Evolutionary conservation across 345 rosid genomes (phyloP), one percentile per base, ranked within the genome.

Genomic region (Crucihimalaya himalaica): DNA sequence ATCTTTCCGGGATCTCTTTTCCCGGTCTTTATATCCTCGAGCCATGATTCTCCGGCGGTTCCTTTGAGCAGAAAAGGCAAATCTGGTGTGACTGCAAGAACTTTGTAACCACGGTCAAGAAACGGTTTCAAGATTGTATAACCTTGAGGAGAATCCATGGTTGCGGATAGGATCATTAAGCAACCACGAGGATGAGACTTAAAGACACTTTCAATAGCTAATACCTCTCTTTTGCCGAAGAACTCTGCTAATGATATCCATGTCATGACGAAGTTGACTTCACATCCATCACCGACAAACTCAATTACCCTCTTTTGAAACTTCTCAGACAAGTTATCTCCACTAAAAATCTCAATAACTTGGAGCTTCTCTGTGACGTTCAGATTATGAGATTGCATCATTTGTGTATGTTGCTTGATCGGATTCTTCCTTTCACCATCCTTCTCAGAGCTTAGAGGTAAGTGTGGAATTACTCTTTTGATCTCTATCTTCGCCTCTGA

Each of bases 31-130:
- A 93, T 75, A 32, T 75, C 85, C 3, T 83, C 59, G 0, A 86
- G 78, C 98, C 97, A 93, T 2, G 67, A 28, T 69, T 85, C 83
- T 6, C 84, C 93, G 0, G 92, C 87, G 4, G 96, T 93, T 65
- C 73, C 83, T 71, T 79, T 82, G 62, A 87, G 73, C 40, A 93
- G 75, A 66, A 68, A 88, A 8, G 87, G 71, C 27, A 90, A 53
- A 82, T 90, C 87, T 0, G 97, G 96, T 13, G 89, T 68, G 27
- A 83, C 78, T 3, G 98, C 92, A 21, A 73, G 14, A 20, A 89
- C 81, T 74, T 70, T 86, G 78, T 80, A 83, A 8, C 84, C 80
- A 0, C 66, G 84, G 35, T 86, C 86, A 7, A 84, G 64, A 5
- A 90, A 34, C 0, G 97, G 97, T 43, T 86, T 86, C 47, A 93